These are phyloP conservation scores for Eremothecium gossypii DNA, from an alignment of 1,139 yeast genomes.

Conservation along the genomic window DNA sequence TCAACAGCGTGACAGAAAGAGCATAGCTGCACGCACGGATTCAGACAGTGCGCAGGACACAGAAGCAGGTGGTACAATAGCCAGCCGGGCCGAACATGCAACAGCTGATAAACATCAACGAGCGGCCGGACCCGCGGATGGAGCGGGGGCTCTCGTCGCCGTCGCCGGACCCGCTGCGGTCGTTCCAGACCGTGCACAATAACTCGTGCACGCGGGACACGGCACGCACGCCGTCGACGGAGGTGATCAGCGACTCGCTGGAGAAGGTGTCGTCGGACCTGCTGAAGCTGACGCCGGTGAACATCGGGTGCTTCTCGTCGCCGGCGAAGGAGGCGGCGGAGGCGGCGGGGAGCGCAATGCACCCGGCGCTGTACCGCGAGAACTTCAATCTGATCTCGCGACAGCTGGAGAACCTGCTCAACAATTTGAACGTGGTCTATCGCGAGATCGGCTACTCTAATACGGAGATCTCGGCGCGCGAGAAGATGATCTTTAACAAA, in stretches of 20 bases:
- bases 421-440: constrained; percentile 30
- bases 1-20: too few species aligned
- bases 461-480: constrained; percentile 31
- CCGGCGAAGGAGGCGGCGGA: constrained; percentile 10
- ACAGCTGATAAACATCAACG: constrained; percentile 3
- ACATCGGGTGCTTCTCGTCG: constrained; percentile 16
- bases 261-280: constrained; percentile 10
- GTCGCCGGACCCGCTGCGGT: not conserved
- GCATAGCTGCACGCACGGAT: too few species aligned
- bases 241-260: not conserved
- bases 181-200: not conserved
- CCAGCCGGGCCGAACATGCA: not conserved
- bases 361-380: constrained; percentile 19
- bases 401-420: constrained; percentile 29
- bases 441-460: constrained; percentile 34
- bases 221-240: constrained; percentile 1
- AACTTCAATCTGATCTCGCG: constrained; percentile 29
- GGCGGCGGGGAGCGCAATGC: not conserved
- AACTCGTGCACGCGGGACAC: not conserved
- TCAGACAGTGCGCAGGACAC: too few species aligned
- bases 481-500: constrained; percentile 29
- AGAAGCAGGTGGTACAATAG: too few species aligned
- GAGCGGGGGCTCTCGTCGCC: not conserved
- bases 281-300: constrained; percentile 21
- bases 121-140: not conserved